Evolutionary conservation across 2,329 filamentous ascomycete species (phyloP), one percentile per base, ranked within the genome.

Genomic region (Sphaerostilbella broomeana): DNA sequence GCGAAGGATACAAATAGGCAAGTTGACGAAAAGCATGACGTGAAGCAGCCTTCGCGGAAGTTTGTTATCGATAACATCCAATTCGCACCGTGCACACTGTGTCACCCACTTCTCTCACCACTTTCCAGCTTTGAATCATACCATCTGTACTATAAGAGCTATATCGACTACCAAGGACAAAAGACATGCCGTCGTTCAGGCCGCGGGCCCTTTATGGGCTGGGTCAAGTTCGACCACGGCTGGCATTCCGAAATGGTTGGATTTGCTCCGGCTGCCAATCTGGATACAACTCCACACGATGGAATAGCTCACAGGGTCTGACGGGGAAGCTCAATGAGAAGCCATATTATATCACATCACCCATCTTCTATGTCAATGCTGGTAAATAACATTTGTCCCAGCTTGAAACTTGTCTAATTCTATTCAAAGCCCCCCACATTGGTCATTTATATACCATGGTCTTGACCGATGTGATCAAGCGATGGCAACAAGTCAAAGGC

Each of bases 311-410:
- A 11, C 44, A 50, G 31, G 55, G 48, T 51, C 52, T 39, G 43
- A 29, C 16, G 35, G 35, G 28, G 37, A 28, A 31, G 34, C 33
- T 39, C 2, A 35, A 22, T 21, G 50, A 55, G 45, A 97, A 97
- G 67, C 88, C 90, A 7, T 95, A 83, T 68, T 98, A 97, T 69
- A 73, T 95, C 54, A 97, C 92, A 5, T 94, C 88, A 7, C 92
- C 92, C 3, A 98, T 98, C 43, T 98, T 97, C 69, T 98, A 98
- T 63, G 92, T 98, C 67, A 98, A 98, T 75, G 86, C 89, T 40
- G 80, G 86, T 89, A n/a, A 43, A 17, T 28, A 13, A 8, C 16
- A n/a, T n/a, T n/a, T n/a, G n/a, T n/a, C n/a, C n/a, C n/a, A 19
- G 5, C n/a, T 7, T 10, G 10, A 13, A 17, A 8, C 21, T 2